Evolutionary conservation across 148 eudicot genomes (phyloP), one percentile per base, ranked within the genome.

Genomic region (Diospyros kaki): DNA sequence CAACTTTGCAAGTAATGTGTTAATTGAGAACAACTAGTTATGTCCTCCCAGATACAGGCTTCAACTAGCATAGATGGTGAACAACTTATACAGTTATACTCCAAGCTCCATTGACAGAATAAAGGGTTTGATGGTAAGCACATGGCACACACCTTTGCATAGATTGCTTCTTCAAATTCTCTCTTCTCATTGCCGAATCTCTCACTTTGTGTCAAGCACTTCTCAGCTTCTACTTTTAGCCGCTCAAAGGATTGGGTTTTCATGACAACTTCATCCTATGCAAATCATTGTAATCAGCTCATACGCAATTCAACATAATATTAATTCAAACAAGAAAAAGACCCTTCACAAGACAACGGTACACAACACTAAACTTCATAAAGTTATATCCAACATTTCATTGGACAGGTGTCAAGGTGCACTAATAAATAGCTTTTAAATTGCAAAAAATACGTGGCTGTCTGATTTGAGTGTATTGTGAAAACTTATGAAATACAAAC

Each of bases 181-280:
- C 76, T 81, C 76, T 92, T 94, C 76, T 89, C 93, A 14, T 38
- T 80, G 88, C 84, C 81, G 59, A 94, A 76, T 77, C 83, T 92
- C 87, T 90, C 93, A 76, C 93, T 92, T 80, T 86, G 98, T 15
- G 59, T 85, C 64, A 88, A 68, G 73, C 96, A 94, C 79, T 89
- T 92, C 53, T 90, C 91, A 73, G 98, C 96, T 82, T 94, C 96
- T 52, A 77, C 86, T 85, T 79, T 87, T 71, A 94, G 77, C 84
- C 73, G 82, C 71, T 92, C 93, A 77, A 76, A 83, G 43, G 94
- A 83, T 58, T 87, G 74, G 18, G 86, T 81, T 83, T 90, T 94
- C 75, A 79, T 83, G 75, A 90, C 97, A 76, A 92, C 93, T 87
- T 94, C 97, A 56, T 89, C 96, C 98, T 94, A 78, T 80, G 54